Conservation (phyloP, 441 rosid species). For the Iberis amara region DNA sequence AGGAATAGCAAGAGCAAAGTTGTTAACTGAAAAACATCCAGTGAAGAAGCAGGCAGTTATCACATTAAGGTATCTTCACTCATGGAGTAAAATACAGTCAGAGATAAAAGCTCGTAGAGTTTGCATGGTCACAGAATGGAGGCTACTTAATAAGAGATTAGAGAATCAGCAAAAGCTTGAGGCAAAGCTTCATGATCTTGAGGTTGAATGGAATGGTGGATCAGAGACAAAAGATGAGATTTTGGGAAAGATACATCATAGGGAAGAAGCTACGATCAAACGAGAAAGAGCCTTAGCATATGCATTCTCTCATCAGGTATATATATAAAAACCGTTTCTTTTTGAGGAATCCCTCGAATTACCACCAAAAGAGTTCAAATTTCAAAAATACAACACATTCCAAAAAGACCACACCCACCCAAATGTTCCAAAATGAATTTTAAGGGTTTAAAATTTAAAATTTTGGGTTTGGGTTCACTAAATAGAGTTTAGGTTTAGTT, state of each 20-base stretch:
- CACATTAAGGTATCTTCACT: constrained; percentile 61
- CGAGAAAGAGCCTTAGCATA: constrained; percentile 89
- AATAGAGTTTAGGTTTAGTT: no score
- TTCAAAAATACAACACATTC: no score
- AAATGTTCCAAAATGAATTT: no score
- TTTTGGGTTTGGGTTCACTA: no score
- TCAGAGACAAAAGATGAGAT: constrained; percentile 66
- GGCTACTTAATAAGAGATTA: constrained; percentile 61
- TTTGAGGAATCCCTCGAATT: no score
- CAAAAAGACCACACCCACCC: no score
- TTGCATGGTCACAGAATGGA: constrained; percentile 73
- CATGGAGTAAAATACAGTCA: constrained; percentile 75
- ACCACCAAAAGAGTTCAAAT: no score
- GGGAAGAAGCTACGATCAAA: constrained; percentile 87
- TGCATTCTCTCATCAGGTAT: constrained; percentile 93
- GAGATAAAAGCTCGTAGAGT: constrained; percentile 67
- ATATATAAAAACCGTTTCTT: not conserved
- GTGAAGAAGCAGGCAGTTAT: constrained; percentile 57
- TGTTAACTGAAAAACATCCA: constrained; percentile 37
- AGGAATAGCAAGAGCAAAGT: constrained; percentile 56
- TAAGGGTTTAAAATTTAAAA: no score
- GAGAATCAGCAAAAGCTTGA: constrained; percentile 89
- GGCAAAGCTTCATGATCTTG: constrained; percentile 84
- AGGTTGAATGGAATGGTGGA: constrained; percentile 90
- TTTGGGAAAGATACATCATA: constrained; percentile 64